Base-by-base conservation (phyloP, 352 stramenopile genomes). In the Pythium pyrilobum region DNA sequence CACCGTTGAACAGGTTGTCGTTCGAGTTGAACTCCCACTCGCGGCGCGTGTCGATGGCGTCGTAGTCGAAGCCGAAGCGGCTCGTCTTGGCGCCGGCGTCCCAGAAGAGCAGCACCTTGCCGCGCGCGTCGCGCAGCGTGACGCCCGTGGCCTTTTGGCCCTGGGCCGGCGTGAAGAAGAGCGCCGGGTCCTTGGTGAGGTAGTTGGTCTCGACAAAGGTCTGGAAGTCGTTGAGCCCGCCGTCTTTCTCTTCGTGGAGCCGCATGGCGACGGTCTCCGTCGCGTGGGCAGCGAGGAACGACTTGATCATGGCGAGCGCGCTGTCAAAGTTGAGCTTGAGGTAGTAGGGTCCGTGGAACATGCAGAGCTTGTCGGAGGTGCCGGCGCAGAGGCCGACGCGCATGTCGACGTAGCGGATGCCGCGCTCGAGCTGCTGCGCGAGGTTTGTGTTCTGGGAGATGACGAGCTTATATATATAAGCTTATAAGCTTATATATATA, bases 261-360 rank as follows among this genome's bases (percentile, higher is more conserved):
- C 51, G 51, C 51, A 58, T 42, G 13, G 44, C 51, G 18, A 49
- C 40, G 11, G 28, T 42, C 32, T 58, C 51, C 13, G 20, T 51
- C 27, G 51, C 31, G 8, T 33, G 37, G 16, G 44, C 29, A 0
- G 12, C 39, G 1, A 58, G 23, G 18, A 58, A 58, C n/a, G 20
- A 16, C 40, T 33, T 32, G 40, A 58, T 38, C 39, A 51, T 51
- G 13, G 27, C 21, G 9, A 58, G 28, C n/a, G 40, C 51, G 15
- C 38, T 10, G 40, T 42, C 51, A 43, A 58, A 58, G 16, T 44
- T 49, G 15, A 51, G 29, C 0, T 32, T 23, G 12, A 58, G 31
- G n/a, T 58, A 58, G 13, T 47, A 33, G 20, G 43, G 18, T 21
- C 51, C 51, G 51, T 58, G 51, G 51, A 36, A 58, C 51, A 58